These are phyloP conservation scores for Oryza coarctata DNA, from an alignment of 176 grass and related monocot genomes.

Conservation along the genomic window DNA sequence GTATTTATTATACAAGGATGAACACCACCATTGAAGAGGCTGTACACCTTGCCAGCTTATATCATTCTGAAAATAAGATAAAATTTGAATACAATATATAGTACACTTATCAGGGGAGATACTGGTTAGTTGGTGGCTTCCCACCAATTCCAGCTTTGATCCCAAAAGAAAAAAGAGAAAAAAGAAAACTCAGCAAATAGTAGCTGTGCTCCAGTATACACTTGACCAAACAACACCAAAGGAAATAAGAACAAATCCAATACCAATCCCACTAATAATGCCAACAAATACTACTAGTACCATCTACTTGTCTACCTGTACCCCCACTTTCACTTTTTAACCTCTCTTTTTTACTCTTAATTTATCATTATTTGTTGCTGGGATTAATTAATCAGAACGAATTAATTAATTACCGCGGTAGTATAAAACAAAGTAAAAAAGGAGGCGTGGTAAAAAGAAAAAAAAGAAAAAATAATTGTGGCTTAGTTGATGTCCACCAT, in stretches of 20 bases:
- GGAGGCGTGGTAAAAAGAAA: neutral
- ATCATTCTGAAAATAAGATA: neutral
- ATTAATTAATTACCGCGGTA: neutral
- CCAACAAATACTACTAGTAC: slow-evolving; percentile 6
- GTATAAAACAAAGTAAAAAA: neutral
- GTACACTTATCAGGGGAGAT: neutral
- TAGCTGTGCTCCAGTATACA: slow-evolving; percentile 23
- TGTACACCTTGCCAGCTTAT: neutral
- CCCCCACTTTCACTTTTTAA: neutral
- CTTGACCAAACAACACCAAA: slow-evolving; percentile 7
- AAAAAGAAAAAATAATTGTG: neutral
- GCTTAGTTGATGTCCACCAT: slow-evolving; percentile 55
- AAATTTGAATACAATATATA: slow-evolving; percentile 23
- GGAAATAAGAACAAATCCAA: slow-evolving; percentile 42
- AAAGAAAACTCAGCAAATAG: neutral
- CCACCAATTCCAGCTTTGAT: slow-evolving; percentile 45
- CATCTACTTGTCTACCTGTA: slow-evolving; percentile 36
- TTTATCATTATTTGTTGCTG: neutral
- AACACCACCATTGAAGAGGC: neutral
- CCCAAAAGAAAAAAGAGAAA: slow-evolving; percentile 9
- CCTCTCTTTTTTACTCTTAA: neutral
- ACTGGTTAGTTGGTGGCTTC: slow-evolving; percentile 46
- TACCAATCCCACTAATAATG: slow-evolving; percentile 33
- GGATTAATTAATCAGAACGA: no score
- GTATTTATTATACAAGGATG: neutral